These are phyloP conservation scores for Fusarium sp. DNA, from an alignment of 2,329 filamentous ascomycete genomes.

Conservation along the genomic window DNA sequence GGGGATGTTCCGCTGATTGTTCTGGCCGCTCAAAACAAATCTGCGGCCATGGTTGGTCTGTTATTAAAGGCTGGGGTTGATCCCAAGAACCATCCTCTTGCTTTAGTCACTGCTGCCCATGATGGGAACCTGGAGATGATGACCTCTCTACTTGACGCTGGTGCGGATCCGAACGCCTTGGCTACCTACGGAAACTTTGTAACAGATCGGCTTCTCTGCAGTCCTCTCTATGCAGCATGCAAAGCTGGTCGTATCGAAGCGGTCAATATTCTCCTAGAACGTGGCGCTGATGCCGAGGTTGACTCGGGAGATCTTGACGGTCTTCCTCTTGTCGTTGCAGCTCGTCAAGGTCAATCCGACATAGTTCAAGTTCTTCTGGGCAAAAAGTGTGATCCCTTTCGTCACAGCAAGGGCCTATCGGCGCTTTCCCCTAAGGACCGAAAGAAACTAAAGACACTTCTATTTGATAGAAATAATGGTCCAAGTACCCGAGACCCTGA, in stretches of 20 bases:
- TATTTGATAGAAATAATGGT: not conserved
- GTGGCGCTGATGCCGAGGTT: accelerated
- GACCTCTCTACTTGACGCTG: not conserved
- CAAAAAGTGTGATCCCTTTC: too few relatives aligned
- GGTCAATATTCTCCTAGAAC: not conserved
- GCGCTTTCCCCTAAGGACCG: not conserved
- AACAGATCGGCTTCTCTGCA: not conserved
- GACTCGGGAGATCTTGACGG: not conserved
- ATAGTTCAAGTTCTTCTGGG: too few relatives aligned
- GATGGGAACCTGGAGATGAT: not conserved
- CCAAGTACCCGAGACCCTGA: not conserved
- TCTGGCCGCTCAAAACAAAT: not conserved
- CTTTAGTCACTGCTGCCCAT: not conserved
- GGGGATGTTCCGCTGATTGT: not conserved
- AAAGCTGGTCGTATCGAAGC: not conserved
- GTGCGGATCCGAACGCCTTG: not conserved
- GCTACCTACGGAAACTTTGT: not conserved
- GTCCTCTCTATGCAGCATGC: not conserved
- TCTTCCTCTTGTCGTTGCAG: not conserved
- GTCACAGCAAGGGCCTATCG: not conserved
- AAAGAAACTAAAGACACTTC: not conserved
- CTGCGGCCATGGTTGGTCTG: not conserved
- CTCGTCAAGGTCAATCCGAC: too few relatives aligned
- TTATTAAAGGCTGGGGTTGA: not conserved
- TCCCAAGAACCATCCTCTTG: not conserved